These are phyloP conservation scores for Clarireedia homoeocarpa DNA, from an alignment of 2,329 filamentous ascomycete genomes.

Conservation along the genomic window DNA sequence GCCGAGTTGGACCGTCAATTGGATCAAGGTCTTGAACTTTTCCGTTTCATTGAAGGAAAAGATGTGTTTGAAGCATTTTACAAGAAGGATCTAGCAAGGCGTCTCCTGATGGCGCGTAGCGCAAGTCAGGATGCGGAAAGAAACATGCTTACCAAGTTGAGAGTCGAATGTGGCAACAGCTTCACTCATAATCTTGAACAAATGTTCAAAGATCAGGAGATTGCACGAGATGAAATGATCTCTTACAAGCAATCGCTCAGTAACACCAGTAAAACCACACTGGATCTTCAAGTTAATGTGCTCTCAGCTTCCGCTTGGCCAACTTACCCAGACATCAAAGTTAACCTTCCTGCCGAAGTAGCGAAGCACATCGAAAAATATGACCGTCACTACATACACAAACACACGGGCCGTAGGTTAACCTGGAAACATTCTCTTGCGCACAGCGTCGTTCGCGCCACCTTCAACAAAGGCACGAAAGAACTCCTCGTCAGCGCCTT, in stretches of 20 bases:
- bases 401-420: constrained; percentile 80
- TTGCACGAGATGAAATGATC: constrained; percentile 87
- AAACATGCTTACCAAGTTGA: constrained; percentile 87
- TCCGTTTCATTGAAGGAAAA: constrained; percentile 95
- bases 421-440: constrained; percentile 92
- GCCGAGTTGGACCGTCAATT: constrained; percentile 86
- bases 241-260: constrained; percentile 64
- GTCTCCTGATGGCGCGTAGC: constrained; percentile 84
- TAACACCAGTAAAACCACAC: constrained; percentile 42
- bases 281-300: constrained; percentile 81
- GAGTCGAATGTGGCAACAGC: constrained; percentile 84
- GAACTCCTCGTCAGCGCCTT: constrained; percentile 87
- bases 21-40: constrained; percentile 86
- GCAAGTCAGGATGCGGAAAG: constrained; percentile 92
- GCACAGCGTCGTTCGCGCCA: constrained; percentile 77
- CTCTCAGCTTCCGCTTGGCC: constrained; percentile 93
- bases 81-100: constrained; percentile 89
- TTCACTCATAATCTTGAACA: constrained; percentile 97
- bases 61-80: constrained; percentile 98
- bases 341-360: constrained; percentile 70
- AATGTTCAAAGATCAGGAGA: constrained; percentile 98
- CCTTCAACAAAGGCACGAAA: constrained; percentile 72
- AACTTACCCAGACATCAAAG: constrained; percentile 66
- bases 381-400: constrained; percentile 76
- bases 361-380: constrained; percentile 72